Evolutionary conservation across 768 basidiomycete genomes (phyloP), one percentile per base, ranked within the genome.

Genomic region (Hypsizygus marmoreus): DNA sequence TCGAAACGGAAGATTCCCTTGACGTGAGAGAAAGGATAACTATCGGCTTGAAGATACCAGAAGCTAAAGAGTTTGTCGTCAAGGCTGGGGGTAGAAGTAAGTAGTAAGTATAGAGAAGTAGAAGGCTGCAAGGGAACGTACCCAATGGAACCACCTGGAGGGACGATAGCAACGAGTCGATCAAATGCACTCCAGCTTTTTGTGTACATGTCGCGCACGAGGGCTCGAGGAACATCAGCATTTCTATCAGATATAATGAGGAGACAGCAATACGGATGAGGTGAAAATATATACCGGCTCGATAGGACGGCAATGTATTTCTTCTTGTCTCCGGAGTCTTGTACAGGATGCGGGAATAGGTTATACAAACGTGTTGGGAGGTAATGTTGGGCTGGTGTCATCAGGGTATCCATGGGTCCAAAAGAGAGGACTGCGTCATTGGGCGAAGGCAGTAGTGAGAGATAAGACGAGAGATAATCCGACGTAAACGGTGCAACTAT

Each of bases 141-240:
- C 86, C 91, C 91, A 45, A 92, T 92, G 0, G 88, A 89, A 6
- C 91, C 91, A 8, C 90, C 91, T 0, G 90, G 90, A n/a, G 91
- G 89, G 0, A 93, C 89, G 49, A 93, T 90, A 4, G 88, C 86
- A 13, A 93, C 86, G 5, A 94, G 77, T 8, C 91, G 81, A 61
- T 92, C 90, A 56, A 94, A 92, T 2, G 90, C 90, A 60, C 88
- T 90, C 91, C 91, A 93, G 53, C 87, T 90, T 66, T 93, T 93
- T 19, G 89, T 91, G 60, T 93, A 93, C 86, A 91, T 88, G 55
- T 92, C 90, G 45, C 90, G 81, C 35, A 91, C 91, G 14, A 91
- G 74, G 1, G 88, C 86, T 39, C 90, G 80, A 9, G 91, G 87
- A 19, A 90, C 84, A 60, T 91, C 90, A 12, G 88, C 88, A 61